Evolutionary conservation across 768 basidiomycete species (phyloP).

Genomic region (Antrodiella citrinella): DNA sequence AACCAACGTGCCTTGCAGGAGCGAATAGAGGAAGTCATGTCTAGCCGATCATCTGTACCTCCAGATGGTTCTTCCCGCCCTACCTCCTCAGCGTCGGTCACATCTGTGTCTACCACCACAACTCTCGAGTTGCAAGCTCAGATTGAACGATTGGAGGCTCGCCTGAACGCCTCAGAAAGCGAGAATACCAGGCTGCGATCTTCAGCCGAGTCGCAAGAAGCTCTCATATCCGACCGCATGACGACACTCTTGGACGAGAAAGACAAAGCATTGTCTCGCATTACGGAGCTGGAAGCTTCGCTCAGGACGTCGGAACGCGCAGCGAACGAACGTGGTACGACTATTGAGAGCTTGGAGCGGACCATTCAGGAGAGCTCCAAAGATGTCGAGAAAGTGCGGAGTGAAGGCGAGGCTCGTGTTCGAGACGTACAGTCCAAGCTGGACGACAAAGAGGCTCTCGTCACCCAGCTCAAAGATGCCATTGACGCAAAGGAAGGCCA

Average conservation of each 20-base stretch:
- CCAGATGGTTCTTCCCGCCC: conserved; percentile 25
- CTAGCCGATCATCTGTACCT: conserved; percentile 19
- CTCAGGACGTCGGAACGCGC: conserved; percentile 34
- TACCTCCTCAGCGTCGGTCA: conserved; percentile 22
- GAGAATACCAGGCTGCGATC: conserved; percentile 57
- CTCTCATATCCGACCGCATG: conserved; percentile 7
- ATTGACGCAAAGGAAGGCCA: conserved; percentile 43
- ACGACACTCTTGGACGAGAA: conserved; percentile 34
- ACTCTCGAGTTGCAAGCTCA: conserved; percentile 28
- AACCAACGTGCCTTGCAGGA: conserved; percentile 39
- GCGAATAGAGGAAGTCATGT: conserved; percentile 37
- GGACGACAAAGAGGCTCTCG: conserved; percentile 34
- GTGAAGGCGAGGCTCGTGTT: conserved; percentile 35
- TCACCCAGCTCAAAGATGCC: conserved; percentile 43
- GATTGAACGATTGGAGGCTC: conserved; percentile 34
- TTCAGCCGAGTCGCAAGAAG: conserved; percentile 12
- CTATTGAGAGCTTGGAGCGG: conserved; percentile 40
- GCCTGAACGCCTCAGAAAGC: conserved; percentile 56
- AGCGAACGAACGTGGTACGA: conserved; percentile 35
- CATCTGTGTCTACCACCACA: conserved; percentile 20
- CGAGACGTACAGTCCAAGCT: conserved; percentile 37
- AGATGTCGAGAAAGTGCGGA: conserved; percentile 39
- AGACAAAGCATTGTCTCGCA: conserved; percentile 31
- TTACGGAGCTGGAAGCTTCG: conserved; percentile 36
- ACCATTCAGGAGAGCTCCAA: conserved; percentile 27